Evolutionary conservation across 1,284 basidiomycete genomes (phyloP), one percentile per base, ranked within the genome.

Genomic region (Singerocomus rubriflavus): DNA sequence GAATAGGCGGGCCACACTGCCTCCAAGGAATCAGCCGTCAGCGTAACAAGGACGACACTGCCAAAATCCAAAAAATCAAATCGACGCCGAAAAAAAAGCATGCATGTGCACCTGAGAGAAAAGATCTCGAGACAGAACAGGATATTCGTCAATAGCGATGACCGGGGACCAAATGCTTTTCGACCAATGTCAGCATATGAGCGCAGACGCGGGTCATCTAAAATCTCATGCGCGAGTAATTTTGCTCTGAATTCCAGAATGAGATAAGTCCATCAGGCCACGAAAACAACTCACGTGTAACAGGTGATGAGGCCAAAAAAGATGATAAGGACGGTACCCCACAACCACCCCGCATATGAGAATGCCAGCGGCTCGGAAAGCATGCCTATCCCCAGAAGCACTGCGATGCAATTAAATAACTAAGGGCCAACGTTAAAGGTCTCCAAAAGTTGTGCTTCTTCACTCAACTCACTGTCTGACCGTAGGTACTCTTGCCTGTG

Each of bases 381-480:
- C 75, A 97, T 86, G 3, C 93, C 93, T 56, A 96, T 89, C 6
- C 93, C 93, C 8, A 94, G 75, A 10, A 95, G 73, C 26, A 93
- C 89, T 9, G 91, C 92, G 41, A 88, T 88, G 8, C 88, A 85
- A 62, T 96, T 96, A 73, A 95, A 95, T n/a, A 96, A 72, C 89
- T 92, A 56, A 16, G 34, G 11, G 29, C 37, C 25, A 49, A 38
- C 7, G 32, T 50, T 30, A 39, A 54, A 53, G 21, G 45, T 16
- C 29, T 39, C 36, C 39, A 16, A 8, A 13, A 32, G 6, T 17
- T 5, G 14, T 13, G 31, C 6, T n/a, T 42, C 30, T 43, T 13
- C n/a, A n/a, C 6, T 33, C 35, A 34, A 67, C 82, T 59, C 61
- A 91, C 91, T 17, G 90, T 93, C 66, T 93, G 91, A 26, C 88